Evolutionary conservation across 2,329 filamentous ascomycete species (phyloP), one percentile per base, ranked within the genome.

Genomic region (Biscogniauxia marginata): DNA sequence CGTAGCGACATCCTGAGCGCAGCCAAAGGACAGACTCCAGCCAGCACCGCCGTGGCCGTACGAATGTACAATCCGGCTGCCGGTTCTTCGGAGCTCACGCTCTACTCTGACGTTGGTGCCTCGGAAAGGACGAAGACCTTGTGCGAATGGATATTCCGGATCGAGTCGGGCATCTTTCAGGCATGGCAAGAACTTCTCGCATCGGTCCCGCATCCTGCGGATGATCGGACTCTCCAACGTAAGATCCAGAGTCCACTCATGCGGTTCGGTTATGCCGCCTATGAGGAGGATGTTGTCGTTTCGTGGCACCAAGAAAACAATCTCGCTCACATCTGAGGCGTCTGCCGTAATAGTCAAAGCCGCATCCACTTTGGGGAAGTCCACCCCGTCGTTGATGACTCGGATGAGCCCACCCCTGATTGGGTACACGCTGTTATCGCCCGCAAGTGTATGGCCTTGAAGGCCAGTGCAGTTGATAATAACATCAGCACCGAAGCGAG

Each of bases 31-130:
- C 54, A 77, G 54, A 48, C 66, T 73, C 76, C 76, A 78, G 4
- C 76, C 77, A 2, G 74, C 71, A 4, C 74, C 76, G 4, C 75
- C 75, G 49, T 79, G 76, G 1, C 77, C 76, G 57, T 79, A 78
- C 1, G 70, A 72, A 53, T 79, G 76, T 3, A 78, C 69, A 46
- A 77, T 74, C n/a, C 69, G 69, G 59, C 70, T 73, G 8, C 62
- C 61, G 16, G 63, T 55, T 51, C 63, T 54, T 39, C 71, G 68
- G 13, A 73, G 64, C 57, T 79, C 76, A 1, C 74, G 69, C 63
- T 78, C 76, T 7, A 79, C 74, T 7, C 75, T 70, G 4, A 79
- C 74, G 47, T 78, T 76, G 9, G 60, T 63, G 11, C 63, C 60
- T 23, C 76, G 61, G 58, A 75, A 75, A 4, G 76, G 76, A 4